Percentiles rank a stretch among this genome's conserved stretches.
Conservation (phyloP, 2,329 filamentous ascomycete genomes). For the Fusarium domesticum region DNA sequence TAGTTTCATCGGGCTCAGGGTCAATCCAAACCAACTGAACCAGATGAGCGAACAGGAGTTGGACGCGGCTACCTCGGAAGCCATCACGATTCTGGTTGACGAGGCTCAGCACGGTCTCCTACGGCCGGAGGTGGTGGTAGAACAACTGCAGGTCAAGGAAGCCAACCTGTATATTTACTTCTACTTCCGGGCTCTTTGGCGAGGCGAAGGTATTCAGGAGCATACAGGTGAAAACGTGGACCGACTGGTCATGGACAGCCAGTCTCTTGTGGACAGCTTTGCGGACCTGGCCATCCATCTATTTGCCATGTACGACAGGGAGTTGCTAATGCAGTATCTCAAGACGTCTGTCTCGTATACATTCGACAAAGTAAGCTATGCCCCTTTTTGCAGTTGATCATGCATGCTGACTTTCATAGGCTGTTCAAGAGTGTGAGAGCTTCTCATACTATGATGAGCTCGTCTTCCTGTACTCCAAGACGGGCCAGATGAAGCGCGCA, state of each 20-base stretch:
- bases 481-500: conserved; percentile 87
- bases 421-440: conserved; percentile 72
- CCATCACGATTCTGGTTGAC: conserved; percentile 81
- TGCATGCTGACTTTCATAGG: conserved; percentile 43
- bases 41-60: conserved; percentile 67
- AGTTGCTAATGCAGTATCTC: conserved; percentile 81
- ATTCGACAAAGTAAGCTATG: conserved; percentile 65
- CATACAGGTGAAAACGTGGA: conserved; percentile 54
- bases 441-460: conserved; percentile 83
- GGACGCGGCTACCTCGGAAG: conserved; percentile 76
- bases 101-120: conserved; percentile 90
- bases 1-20: conserved; percentile 81
- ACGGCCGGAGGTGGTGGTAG: conserved; percentile 70
- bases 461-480: conserved; percentile 95
- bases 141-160: conserved; percentile 67
- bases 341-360: conserved; percentile 81
- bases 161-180: conserved; percentile 81
- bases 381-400: no score
- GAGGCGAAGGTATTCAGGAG: conserved; percentile 62
- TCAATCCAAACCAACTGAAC: conserved; percentile 66
- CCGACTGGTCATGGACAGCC: conserved; percentile 55
- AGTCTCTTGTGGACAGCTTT: conserved; percentile 76
- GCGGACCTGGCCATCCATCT: conserved; percentile 82
- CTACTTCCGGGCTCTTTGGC: conserved; percentile 86
- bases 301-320: conserved; percentile 79